phyloP scores from a whole-genome alignment of 2,329 filamentous ascomycete species.

The Gremmenia infestans region DNA sequence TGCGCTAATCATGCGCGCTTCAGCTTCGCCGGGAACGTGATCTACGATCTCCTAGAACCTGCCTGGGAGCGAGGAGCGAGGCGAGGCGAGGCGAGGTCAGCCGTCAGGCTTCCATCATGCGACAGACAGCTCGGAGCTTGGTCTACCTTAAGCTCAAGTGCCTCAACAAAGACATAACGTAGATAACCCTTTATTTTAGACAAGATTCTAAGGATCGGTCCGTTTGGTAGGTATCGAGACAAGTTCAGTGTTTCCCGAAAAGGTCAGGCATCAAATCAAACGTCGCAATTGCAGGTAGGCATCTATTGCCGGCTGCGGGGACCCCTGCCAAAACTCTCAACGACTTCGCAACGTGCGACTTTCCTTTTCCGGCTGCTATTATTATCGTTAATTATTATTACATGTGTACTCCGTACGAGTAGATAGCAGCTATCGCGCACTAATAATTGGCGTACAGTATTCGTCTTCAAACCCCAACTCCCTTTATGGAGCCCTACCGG shows the following conservation, averaged over 20 bases:
- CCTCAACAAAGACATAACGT: background rate
- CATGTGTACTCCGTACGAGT: background rate
- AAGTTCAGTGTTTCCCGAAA: background rate
- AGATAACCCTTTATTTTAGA: background rate
- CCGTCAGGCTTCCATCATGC: constrained; percentile 2
- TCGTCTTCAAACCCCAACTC: background rate
- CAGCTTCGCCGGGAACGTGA: constrained; percentile 26
- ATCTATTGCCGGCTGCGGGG: background rate
- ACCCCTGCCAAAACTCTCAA: constrained; percentile 3
- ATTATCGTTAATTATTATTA: background rate
- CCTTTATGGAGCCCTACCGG: too few relatives aligned
- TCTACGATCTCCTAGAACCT: constrained; percentile 3
- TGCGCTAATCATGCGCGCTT: constrained; percentile 22
- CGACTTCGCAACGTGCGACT: constrained; percentile 1
- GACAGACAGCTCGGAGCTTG: background rate
- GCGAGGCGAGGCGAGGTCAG: constrained; percentile 4
- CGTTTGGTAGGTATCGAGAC: background rate
- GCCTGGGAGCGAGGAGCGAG: background rate
- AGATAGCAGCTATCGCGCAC: background rate
- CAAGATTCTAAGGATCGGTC: background rate
- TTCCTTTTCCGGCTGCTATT: constrained; percentile 1
- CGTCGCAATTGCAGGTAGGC: background rate
- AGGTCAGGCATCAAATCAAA: background rate
- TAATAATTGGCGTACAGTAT: background rate
- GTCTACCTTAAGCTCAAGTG: background rate